Evolutionary conservation across 331 rosid genomes (phyloP).

Genomic region (Rhamnella rubrinervis): DNA sequence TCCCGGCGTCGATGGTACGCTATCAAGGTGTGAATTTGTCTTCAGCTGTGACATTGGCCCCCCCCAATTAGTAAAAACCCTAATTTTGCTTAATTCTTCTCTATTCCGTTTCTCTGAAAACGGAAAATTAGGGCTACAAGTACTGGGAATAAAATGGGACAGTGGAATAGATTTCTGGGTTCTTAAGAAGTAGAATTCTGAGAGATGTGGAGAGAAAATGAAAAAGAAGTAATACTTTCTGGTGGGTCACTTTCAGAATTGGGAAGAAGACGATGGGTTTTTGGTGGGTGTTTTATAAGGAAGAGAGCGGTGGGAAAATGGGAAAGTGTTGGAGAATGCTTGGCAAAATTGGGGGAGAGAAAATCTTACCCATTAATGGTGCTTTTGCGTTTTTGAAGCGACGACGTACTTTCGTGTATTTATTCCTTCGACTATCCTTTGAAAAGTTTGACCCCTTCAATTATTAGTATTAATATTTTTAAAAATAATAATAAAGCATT

Average conservation of each 20-base stretch:
- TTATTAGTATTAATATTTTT: background rate
- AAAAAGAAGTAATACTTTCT: background rate
- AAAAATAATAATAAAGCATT: background rate
- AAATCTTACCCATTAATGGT: background rate
- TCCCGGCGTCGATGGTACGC: slow-evolving; percentile 73
- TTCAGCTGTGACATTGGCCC: slow-evolving; percentile 58
- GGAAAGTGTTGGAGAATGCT: too few species aligned
- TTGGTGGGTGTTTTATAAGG: too few species aligned
- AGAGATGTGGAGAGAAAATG: background rate
- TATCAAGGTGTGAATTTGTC: slow-evolving; percentile 49
- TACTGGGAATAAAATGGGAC: background rate
- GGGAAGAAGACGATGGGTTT: too few species aligned
- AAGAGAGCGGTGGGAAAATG: background rate
- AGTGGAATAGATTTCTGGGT: background rate
- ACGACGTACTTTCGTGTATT: slow-evolving; percentile 6
- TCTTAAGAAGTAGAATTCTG: background rate
- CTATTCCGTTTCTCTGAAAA: background rate
- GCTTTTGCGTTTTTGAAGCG: background rate
- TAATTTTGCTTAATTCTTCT: background rate
- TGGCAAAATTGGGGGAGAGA: background rate
- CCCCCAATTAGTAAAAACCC: slow-evolving; percentile 8
- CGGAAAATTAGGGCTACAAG: slow-evolving; percentile 7
- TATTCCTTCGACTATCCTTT: background rate
- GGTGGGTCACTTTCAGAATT: background rate
- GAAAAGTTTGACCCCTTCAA: background rate